Base-by-base conservation (phyloP, 2,329 filamentous ascomycete genomes). In the Escovopsis weberi region DNA sequence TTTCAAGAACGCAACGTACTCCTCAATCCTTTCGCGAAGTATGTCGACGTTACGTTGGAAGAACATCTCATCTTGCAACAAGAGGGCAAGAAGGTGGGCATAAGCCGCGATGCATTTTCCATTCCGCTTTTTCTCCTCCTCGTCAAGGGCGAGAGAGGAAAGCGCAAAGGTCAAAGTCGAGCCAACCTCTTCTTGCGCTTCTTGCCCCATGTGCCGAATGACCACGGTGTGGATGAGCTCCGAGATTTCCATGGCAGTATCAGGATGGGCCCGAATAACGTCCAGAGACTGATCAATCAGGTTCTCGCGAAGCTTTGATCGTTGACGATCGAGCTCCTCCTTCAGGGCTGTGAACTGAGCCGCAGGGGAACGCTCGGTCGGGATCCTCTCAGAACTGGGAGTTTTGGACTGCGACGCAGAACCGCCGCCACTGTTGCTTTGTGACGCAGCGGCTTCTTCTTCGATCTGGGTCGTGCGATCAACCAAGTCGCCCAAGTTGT, bases 231-330 rank as follows among this genome's bases (percentile, higher is more conserved):
- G 75, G 43, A 98, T 88, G 18, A 98, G 69, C 53, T 95, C 88
- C 0, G 87, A 78, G 38, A 98, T 70, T 55, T 96, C 89, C 52
- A 95, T 91, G 0, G 91, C 93, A 10, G 89, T 79, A 51, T 85
- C 80, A 12, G 88, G 81, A 52, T 96, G 88, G 33, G 82, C 80
- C 57, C 89, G 83, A 42, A 98, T 79, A 32, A 96, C 79, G 53
- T 95, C 88, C 19, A 98, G 68, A 50, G 85, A 94, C 45, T 86
- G 82, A 52, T 95, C 88, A 45, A 96, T 88, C 43, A 96, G 64
- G 43, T 85, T 80, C 18, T 76, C 70, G 34, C 85, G 77, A 35
- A 96, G 68, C n/a, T 70, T 72, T 4, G 73, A 69, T 38, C 91
- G 79, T 58, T 85, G 75, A 32, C 75, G 74, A 48, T 94, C 85